Evolutionary conservation across 2,329 filamentous ascomycete species (phyloP).

Genomic region (Didymella segeticola): DNA sequence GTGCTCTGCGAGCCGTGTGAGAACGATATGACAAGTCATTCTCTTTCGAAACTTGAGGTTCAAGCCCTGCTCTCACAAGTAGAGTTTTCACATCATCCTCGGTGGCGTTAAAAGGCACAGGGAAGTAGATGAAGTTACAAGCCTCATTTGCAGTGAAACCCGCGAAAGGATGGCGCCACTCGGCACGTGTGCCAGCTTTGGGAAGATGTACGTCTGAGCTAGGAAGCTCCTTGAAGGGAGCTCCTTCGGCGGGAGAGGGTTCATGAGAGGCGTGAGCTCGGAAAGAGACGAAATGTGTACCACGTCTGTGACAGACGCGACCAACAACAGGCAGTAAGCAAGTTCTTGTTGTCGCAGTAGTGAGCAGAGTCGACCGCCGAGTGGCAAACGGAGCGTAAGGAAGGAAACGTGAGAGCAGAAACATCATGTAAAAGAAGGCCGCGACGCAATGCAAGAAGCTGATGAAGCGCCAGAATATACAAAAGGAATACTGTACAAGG

Average conservation of each 20-base stretch:
- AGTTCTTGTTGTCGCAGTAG: neutral
- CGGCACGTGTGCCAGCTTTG: neutral
- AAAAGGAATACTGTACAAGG: neutral
- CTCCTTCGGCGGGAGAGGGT: neutral
- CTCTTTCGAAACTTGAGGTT: neutral
- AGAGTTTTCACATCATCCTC: neutral
- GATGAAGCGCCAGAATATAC: too few species aligned
- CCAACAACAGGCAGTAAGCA: neutral
- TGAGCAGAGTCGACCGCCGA: neutral
- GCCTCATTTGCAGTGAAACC: neutral
- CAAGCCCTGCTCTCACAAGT: neutral
- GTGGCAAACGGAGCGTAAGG: neutral
- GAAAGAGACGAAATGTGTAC: neutral
- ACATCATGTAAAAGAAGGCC: neutral
- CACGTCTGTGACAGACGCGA: neutral
- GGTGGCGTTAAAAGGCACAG: neutral
- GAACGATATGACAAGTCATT: neutral
- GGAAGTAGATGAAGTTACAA: neutral
- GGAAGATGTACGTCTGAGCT: neutral
- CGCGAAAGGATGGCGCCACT: neutral
- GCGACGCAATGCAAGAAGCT: neutral
- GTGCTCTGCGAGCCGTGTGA: neutral
- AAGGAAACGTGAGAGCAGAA: too few species aligned
- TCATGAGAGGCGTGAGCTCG: neutral
- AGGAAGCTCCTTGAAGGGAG: neutral